Base-by-base conservation (phyloP, 306 rosid genomes). In the Malus orientalis region DNA sequence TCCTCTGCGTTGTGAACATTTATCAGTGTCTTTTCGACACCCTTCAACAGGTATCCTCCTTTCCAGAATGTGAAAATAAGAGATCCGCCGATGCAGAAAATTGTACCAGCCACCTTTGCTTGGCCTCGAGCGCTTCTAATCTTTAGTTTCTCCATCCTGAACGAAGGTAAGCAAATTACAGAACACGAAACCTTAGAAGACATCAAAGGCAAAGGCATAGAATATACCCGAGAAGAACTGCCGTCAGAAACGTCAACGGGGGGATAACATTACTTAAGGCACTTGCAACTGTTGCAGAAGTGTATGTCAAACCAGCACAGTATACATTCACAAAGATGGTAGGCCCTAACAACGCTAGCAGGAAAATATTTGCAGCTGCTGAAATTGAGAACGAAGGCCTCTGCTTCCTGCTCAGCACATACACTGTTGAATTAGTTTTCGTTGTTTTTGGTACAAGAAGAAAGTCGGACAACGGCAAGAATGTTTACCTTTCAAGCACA, bases 131-230 rank as follows among this genome's bases (percentile, higher is more conserved):
- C 38, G 9, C 78, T 74, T 32, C 36, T 71, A 11, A 85, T 82
- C 19, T 85, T 85, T 80, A 82, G 22, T 44, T 78, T 59, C 77
- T 85, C 89, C 86, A 85, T 80, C 75, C 88, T 85, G 59, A 2
- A 30, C 8, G 3, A 29, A 18, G 62, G 33, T 32, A 53, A 59
- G 36, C 19, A 69, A 64, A 51, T 81, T 20, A 19, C 29, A 25
- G 11, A 32, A 27, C 42, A 36, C 13, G 30, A 29, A 42, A 18
- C 18, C 19, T 4, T 20, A 15, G 4, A 62, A 62, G 12, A 62
- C 22, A 58, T 20, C 11, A 58, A 58, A 10, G 22, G 5, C 33
- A 22, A 22, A 58, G 51, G 18, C 51, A 13, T 45, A 4, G 27
- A n/a, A 57, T 57, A 65, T 82, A 81, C 88, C 82, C 33, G 60